Percentiles rank a stretch among this genome's conserved stretches.
Conservation (phyloP, 495 filamentous ascomycete genomes). For the Pyronema domesticum region DNA sequence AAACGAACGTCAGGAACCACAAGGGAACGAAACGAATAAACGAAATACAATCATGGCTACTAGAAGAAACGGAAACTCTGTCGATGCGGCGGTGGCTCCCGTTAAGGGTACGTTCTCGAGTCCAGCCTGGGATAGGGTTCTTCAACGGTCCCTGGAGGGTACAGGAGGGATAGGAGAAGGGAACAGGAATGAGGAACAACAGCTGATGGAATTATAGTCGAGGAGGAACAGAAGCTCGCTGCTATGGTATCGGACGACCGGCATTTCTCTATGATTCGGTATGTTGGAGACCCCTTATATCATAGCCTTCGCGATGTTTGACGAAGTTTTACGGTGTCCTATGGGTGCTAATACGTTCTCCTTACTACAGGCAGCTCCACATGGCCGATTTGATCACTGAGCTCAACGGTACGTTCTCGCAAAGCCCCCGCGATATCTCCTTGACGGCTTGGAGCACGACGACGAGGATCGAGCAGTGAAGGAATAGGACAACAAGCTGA, state of each 20-base stretch:
- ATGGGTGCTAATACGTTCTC: constrained; percentile 15
- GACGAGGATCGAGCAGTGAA: background rate
- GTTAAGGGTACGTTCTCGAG: too few species aligned
- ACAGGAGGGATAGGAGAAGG: too few species aligned
- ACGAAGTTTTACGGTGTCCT: background rate
- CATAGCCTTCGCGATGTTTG: too few species aligned
- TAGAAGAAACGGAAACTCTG: too few species aligned
- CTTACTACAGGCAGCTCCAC: constrained; percentile 52
- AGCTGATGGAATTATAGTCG: constrained; percentile 1
- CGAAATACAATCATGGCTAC: too few species aligned
- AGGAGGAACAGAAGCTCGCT: constrained; percentile 12
- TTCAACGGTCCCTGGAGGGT: too few species aligned
- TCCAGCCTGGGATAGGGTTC: too few species aligned
- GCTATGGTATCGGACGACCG: constrained; percentile 13
- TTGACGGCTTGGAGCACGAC: background rate
- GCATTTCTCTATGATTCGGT: constrained; percentile 53
- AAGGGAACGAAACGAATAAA: too few species aligned
- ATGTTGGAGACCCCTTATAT: constrained; percentile 14
- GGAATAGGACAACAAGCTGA: constrained; percentile 2
- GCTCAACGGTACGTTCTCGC: constrained; percentile 50
- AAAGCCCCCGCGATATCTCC: too few species aligned
- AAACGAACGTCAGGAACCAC: too few species aligned
- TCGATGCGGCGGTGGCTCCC: too few species aligned
- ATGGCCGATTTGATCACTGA: constrained; percentile 91
- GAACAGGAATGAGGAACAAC: too few species aligned